Evolutionary conservation across 2,329 filamentous ascomycete species (phyloP), one percentile per base, ranked within the genome.

Genomic region (Colletotrichum higginsianum): DNA sequence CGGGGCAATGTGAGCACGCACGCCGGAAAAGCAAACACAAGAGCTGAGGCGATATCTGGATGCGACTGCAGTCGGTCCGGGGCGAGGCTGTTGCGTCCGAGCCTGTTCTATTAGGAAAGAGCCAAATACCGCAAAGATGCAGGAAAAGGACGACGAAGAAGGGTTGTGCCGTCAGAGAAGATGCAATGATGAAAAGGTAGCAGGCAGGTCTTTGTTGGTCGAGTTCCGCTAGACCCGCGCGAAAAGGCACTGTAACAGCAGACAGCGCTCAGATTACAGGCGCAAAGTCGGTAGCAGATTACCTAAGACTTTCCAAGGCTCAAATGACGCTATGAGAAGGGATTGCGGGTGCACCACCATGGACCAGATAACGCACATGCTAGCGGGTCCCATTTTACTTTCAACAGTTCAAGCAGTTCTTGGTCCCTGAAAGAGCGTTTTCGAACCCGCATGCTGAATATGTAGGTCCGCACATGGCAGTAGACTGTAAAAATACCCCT

Each of bases 111-210:
- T 42, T 9, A 26, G 9, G 18, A 62, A 50, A n/a, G 49, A 52
- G 60, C 35, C 47, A 47, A 15, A 26, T 62, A 21, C 16, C n/a
- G 55, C 60, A 62, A 52, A 46, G 47, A 38, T 40, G 38, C 9
- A 15, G 30, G 13, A 40, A 38, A 21, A n/a, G 35, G 35, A 50
- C 35, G 38, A 42, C 23, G 55, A 23, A 23, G 38, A 23, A 42
- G 23, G 9, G 35, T 57, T 57, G 53, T 38, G 55, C 55, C n/a
- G 35, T 18, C 55, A 52, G 21, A 18, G 5, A 52, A 42, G 9
- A 50, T 38, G 26, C 60, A 62, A 46, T 12, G 49, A 52, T 38
- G 47, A 50, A 49, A 26, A 57, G 3, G 13, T 23, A 6, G 18
- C 35, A 12, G 8, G 55, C 16, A 35, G 7, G n/a, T 38, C 52